These are phyloP conservation scores for Pythium periplocum DNA, from an alignment of 352 stramenopile species.

Conservation along the genomic window DNA sequence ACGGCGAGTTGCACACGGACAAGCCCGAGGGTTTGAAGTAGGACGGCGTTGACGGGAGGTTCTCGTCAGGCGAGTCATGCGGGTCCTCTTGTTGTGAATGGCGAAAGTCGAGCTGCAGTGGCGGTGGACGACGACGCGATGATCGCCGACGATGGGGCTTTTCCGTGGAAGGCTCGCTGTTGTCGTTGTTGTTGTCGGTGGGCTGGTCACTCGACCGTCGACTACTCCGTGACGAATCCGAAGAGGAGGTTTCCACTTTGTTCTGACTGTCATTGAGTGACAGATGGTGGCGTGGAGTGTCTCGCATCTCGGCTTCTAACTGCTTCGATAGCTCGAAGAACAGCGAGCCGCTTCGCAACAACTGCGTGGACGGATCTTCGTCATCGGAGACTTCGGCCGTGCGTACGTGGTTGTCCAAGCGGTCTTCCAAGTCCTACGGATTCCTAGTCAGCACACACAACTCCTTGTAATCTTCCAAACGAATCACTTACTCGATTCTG, in stretches of 20 bases:
- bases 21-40: conserved; percentile 22
- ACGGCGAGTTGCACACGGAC: conserved; percentile 34
- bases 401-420: conserved; percentile 4
- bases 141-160: background rate
- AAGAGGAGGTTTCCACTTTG: background rate
- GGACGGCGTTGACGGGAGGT: background rate
- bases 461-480: background rate
- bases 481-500: conserved; percentile 19
- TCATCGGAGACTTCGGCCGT: background rate
- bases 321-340: conserved; percentile 45
- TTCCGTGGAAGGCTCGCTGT: background rate
- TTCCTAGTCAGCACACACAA: background rate
- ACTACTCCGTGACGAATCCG: conserved; percentile 19
- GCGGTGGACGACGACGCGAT: conserved; percentile 1
- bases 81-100: conserved; percentile 7
- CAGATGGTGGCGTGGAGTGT: background rate
- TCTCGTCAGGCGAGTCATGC: background rate
- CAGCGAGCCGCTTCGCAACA: conserved; percentile 29
- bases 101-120: conserved; percentile 14
- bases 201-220: conserved; percentile 12
- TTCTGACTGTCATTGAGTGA: too few species aligned
- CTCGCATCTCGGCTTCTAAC: conserved; percentile 17
- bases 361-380: conserved; percentile 7
- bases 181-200: conserved; percentile 6
- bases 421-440: conserved; percentile 27